Percentiles rank a stretch among this genome's conserved stretches.
Conservation (phyloP, 2,329 filamentous ascomycete species). For the Neofusicoccum sp. region DNA sequence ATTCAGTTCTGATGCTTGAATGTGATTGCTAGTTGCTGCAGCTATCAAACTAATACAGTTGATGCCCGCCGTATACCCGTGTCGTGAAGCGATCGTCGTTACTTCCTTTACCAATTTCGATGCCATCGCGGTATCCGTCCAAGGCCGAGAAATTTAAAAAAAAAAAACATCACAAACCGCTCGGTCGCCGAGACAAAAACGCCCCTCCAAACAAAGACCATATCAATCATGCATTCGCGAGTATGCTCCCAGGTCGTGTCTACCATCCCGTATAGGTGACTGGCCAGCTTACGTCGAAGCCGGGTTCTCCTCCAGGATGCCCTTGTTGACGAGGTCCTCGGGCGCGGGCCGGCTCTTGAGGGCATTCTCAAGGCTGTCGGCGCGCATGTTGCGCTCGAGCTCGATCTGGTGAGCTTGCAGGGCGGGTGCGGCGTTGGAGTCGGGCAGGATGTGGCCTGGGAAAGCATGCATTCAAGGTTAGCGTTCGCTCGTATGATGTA, state of each 20-base stretch:
- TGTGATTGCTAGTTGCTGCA: background rate
- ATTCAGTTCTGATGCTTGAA: background rate
- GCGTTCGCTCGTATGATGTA: too few species aligned
- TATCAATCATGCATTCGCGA: conserved; percentile 7
- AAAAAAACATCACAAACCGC: background rate
- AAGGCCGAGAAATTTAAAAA: too few species aligned
- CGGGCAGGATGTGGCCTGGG: conserved; percentile 81
- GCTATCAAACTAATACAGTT: conserved; percentile 14
- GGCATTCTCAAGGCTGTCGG: conserved; percentile 83
- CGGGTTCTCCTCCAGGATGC: conserved; percentile 60
- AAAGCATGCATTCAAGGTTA: background rate
- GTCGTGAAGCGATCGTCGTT: background rate
- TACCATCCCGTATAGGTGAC: too few species aligned
- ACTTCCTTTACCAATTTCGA: conserved; percentile 6
- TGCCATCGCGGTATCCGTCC: background rate
- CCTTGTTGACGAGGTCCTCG: conserved; percentile 73
- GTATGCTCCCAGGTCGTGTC: background rate
- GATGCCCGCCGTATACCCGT: background rate
- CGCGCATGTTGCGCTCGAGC: conserved; percentile 84
- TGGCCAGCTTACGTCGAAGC: background rate
- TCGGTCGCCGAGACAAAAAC: background rate
- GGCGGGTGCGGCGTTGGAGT: conserved; percentile 72
- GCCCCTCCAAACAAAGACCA: background rate
- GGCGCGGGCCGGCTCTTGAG: conserved; percentile 74
- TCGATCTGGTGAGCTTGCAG: conserved; percentile 79